Evolutionary conservation across 2,329 filamentous ascomycete genomes (phyloP), one percentile per base, ranked within the genome.

Genomic region (Cytospora mali): DNA sequence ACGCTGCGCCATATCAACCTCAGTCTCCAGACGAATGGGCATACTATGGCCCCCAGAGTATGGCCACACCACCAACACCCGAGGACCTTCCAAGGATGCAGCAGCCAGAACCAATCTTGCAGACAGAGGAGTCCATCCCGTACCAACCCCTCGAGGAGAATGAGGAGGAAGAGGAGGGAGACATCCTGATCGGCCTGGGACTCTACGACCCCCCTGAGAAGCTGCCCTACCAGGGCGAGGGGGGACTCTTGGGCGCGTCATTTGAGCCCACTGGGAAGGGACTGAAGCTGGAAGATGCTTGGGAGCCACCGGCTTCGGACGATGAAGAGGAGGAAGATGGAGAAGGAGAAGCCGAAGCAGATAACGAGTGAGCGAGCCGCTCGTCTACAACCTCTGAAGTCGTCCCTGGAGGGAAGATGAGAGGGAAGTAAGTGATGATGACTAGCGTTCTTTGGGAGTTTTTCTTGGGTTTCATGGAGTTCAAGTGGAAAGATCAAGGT

Each of bases 131-230:
- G 62, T 72, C 75, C 6, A 79, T 81, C 55, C 74, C 78, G 13
- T 84, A 81, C 65, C 76, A 82, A 61, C 68, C 81, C 6, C 74
- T 85, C 27, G 80, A 83, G 33, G 80, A 85, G 46, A 71, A 77
- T 13, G 79, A 84, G 54, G 85, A 86, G 29, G 72, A 66, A 29
- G 62, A 80, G 28, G 79, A 83, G 16, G 88, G 86, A 42, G 90
- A 93, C 70, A 88, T 92, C 64, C 81, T 94, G 1, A 82, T 93
- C n/a, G 91, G 91, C 23, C 88, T 95, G 84, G 91, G 91, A 0
- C 82, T 95, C 0, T 95, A 95, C 73, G 91, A 92, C 69, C 79
- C 84, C 5, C 90, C 90, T 0, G 88, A 88, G 61, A 83, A 84
- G 69, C 74, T 49, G 75, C 80, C 81, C 28, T 60, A 54, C 50